A percentile compares a stretch with the other conserved stretches of the same genome.
Evolutionary conservation across 176 grass and related monocot species (phyloP).

Genomic region (Leersia perrieri): DNA sequence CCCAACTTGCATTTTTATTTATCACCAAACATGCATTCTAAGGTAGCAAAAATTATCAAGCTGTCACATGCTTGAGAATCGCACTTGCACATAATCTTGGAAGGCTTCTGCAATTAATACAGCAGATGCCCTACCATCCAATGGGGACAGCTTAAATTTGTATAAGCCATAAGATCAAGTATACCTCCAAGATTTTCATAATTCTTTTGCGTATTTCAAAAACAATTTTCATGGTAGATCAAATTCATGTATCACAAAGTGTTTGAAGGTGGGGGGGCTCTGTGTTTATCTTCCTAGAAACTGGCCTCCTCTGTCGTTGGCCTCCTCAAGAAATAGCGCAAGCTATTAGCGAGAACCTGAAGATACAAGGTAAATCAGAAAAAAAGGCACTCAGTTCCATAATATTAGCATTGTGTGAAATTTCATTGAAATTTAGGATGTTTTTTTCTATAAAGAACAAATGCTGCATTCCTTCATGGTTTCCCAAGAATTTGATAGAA

Average conservation of each 20-base stretch:
- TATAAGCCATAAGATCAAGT: constrained; percentile 23
- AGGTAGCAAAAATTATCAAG: constrained; percentile 29
- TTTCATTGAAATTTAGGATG: neutral
- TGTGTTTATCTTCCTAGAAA: constrained; percentile 49
- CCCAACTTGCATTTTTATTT: constrained; percentile 36
- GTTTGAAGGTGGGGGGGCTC: neutral
- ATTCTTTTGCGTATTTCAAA: neutral
- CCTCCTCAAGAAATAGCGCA: constrained; percentile 96
- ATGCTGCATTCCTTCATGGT: neutral
- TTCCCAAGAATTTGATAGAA: neutral
- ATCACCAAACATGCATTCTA: constrained; percentile 29
- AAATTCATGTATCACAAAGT: neutral
- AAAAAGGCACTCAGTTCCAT: neutral
- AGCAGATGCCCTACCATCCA: constrained; percentile 12
- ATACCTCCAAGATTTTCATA: constrained; percentile 16
- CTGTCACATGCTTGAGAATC: constrained; percentile 20
- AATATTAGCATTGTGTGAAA: neutral
- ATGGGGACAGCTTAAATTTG: constrained; percentile 5
- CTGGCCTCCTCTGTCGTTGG: constrained; percentile 82
- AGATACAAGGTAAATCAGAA: constrained; percentile 27
- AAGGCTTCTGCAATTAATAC: constrained; percentile 13
- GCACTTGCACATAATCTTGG: neutral
- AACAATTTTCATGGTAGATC: constrained; percentile 3
- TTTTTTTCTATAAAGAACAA: neutral
- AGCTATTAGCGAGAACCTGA: constrained; percentile 92